Evolutionary conservation across 345 rosid species (phyloP).

Genomic region (Gynandropsis gynandra): DNA sequence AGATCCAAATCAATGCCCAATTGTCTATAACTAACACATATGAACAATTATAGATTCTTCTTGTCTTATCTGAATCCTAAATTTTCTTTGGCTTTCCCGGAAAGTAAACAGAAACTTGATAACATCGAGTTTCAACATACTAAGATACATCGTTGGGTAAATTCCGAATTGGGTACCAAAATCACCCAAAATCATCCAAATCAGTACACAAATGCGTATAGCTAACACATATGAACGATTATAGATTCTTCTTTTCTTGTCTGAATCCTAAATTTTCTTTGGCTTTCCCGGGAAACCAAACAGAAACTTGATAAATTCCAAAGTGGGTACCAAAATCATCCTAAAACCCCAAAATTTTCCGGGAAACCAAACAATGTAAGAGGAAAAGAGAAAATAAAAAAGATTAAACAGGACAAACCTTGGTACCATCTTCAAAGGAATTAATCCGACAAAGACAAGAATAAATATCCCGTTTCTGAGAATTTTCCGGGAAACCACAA

Average conservation of each 20-base stretch:
- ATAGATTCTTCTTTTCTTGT: too few relatives aligned
- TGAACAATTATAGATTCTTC: too few relatives aligned
- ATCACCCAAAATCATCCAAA: neutral
- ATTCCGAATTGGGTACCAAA: neutral
- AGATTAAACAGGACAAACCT: constrained; percentile 61
- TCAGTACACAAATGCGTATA: too few relatives aligned
- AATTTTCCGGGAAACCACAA: constrained; percentile 33
- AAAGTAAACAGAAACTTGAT: too few relatives aligned
- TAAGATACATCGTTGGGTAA: too few relatives aligned
- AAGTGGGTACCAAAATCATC: neutral
- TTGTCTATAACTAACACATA: too few relatives aligned
- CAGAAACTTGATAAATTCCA: neutral
- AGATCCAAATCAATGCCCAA: too few relatives aligned
- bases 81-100: too few relatives aligned
- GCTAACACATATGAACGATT: too few relatives aligned
- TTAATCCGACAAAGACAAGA: constrained; percentile 46
- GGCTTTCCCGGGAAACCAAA: neutral
- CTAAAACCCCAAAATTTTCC: neutral
- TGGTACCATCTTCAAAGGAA: constrained; percentile 59
- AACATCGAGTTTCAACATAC: too few relatives aligned
- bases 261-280: neutral
- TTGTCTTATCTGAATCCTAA: too few relatives aligned
- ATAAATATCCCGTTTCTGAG: constrained; percentile 62
- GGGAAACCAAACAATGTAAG: neutral
- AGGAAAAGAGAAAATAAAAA: neutral